Evolutionary conservation across 2,329 filamentous ascomycete species (phyloP).

Genomic region (Plenodomus lindquistii): DNA sequence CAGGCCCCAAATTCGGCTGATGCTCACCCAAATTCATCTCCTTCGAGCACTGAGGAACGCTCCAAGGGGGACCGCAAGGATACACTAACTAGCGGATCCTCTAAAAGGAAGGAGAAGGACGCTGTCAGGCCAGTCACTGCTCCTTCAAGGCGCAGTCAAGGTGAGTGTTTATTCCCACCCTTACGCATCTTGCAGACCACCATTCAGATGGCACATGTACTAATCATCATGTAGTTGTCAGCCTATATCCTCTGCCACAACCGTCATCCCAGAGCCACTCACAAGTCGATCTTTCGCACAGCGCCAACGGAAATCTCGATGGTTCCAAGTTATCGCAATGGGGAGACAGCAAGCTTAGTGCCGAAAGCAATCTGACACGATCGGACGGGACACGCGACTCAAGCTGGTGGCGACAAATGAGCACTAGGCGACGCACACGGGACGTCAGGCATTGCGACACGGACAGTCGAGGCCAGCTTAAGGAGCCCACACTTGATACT

Average conservation of each 20-base stretch:
- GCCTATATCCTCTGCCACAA: constrained; percentile 36
- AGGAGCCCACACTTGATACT: constrained; percentile 30
- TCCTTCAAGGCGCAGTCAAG: constrained; percentile 40
- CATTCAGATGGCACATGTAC: not conserved
- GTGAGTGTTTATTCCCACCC: constrained; percentile 24
- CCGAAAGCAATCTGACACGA: constrained; percentile 32
- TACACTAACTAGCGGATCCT: constrained; percentile 30
- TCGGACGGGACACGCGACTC: constrained; percentile 38
- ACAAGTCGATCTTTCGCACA: constrained; percentile 37
- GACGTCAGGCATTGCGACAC: constrained; percentile 37
- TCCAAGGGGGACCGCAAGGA: constrained; percentile 35
- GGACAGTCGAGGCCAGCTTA: constrained; percentile 26
- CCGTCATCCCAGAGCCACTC: constrained; percentile 40
- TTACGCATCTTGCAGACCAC: constrained; percentile 10
- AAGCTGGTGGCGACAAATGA: constrained; percentile 43
- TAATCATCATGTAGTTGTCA: constrained; percentile 24
- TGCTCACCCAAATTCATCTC: constrained; percentile 18
- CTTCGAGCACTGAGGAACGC: constrained; percentile 15
- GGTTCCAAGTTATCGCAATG: constrained; percentile 37
- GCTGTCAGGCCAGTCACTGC: constrained; percentile 39
- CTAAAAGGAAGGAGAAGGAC: constrained; percentile 32
- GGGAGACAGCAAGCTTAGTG: constrained; percentile 37
- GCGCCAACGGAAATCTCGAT: constrained; percentile 38
- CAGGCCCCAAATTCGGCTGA: constrained; percentile 39
- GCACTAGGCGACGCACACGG: constrained; percentile 30